Conservation (phyloP, 176 grass and related monocot species). For the Leersia perrieri region DNA sequence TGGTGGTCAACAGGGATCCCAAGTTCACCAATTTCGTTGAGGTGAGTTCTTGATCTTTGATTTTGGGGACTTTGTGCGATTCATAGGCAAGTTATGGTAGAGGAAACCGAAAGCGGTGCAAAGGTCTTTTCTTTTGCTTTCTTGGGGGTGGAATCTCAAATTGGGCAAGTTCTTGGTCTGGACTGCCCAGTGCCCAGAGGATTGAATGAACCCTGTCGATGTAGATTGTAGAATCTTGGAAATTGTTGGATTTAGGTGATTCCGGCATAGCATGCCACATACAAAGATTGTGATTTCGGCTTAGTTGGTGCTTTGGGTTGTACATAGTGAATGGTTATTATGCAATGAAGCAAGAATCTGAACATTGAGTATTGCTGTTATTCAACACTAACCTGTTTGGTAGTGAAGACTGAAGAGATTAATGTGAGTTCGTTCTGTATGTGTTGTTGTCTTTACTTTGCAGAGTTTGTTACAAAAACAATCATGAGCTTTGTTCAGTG, state of each 20-base stretch:
- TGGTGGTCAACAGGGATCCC: constrained; percentile 93
- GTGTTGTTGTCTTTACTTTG: neutral
- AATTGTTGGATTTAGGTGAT: neutral
- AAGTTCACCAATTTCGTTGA: constrained; percentile 99
- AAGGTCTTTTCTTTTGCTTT: neutral
- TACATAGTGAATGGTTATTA: neutral
- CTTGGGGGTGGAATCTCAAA: neutral
- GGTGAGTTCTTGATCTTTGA: constrained; percentile 46
- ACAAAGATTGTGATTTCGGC: neutral
- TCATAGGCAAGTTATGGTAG: neutral
- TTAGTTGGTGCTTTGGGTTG: neutral
- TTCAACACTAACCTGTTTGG: neutral
- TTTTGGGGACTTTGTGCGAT: neutral
- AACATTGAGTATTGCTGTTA: neutral
- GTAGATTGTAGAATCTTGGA: neutral
- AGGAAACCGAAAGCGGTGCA: neutral
- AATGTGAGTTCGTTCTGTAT: neutral
- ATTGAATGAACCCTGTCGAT: constrained; percentile 1
- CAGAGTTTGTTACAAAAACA: neutral
- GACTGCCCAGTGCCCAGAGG: neutral
- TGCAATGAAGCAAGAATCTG: neutral
- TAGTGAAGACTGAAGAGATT: neutral
- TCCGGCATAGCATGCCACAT: neutral
- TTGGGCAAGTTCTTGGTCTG: neutral
- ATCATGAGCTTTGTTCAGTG: neutral